These are phyloP conservation scores for Lepidium campestre DNA, from an alignment of 441 rosid genomes.

Conservation along the genomic window DNA sequence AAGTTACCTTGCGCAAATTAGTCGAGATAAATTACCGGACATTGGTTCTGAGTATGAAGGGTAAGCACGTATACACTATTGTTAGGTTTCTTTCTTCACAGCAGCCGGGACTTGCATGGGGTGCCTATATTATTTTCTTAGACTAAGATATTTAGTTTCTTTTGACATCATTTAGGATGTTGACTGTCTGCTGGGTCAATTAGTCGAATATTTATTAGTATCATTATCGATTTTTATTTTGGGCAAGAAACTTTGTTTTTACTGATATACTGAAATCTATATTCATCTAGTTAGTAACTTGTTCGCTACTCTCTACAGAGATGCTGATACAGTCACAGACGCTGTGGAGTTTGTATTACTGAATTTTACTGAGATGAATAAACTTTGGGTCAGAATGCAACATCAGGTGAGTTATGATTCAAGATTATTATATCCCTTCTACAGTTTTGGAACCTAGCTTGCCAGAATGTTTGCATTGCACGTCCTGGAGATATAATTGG, in stretches of 20 bases:
- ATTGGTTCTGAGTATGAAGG: conserved; percentile 82
- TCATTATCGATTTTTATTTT: background rate
- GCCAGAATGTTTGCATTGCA: conserved; percentile 48
- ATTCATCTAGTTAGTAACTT: conserved; percentile 13
- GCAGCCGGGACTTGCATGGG: background rate
- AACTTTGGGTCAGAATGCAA: conserved; percentile 89
- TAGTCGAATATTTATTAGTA: background rate
- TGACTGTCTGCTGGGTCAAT: background rate
- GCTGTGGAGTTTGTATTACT: conserved; percentile 77
- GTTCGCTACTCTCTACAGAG: conserved; percentile 41
- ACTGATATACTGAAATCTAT: background rate
- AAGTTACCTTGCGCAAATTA: conserved; percentile 76
- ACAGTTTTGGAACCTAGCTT: conserved; percentile 39
- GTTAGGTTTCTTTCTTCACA: conserved; percentile 3
- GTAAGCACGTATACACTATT: conserved; percentile 31
- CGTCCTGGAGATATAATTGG: conserved; percentile 43
- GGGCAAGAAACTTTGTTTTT: background rate
- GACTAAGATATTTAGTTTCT: background rate
- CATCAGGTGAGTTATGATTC: conserved; percentile 77
- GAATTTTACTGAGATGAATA: conserved; percentile 84
- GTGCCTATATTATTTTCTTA: background rate
- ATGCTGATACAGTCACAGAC: conserved; percentile 67
- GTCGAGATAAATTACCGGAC: conserved; percentile 77
- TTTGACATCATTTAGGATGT: background rate
- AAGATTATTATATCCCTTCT: conserved; percentile 38